These are phyloP conservation scores for Acer yangbiense DNA, from an alignment of 345 rosid genomes.

Conservation along the genomic window DNA sequence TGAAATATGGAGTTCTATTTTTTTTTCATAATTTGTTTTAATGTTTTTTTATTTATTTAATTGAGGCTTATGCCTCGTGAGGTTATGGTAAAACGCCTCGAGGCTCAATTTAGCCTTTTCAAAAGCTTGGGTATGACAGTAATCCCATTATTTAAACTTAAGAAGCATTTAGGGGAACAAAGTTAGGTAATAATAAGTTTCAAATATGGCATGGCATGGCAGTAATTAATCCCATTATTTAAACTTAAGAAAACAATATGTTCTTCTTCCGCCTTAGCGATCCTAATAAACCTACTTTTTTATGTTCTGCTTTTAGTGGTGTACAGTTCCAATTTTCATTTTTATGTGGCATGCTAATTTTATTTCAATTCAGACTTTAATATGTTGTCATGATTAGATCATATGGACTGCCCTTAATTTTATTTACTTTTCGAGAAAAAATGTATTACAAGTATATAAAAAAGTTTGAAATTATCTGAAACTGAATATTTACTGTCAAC, in stretches of 20 bases:
- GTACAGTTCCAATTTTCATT: background rate
- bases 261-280: background rate
- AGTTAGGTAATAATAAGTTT: too few relatives aligned
- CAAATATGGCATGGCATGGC: too few relatives aligned
- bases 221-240: too few relatives aligned
- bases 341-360: background rate
- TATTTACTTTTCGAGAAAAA: background rate
- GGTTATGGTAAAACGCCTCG: too few relatives aligned
- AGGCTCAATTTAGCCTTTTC: too few relatives aligned
- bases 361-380: background rate
- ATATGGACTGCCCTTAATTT: background rate
- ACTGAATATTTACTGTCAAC: background rate
- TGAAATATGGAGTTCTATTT: too few relatives aligned
- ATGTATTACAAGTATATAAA: background rate
- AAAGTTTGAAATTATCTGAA: background rate
- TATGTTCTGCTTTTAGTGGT: background rate
- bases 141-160: background rate
- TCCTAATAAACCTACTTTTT: background rate
- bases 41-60: too few relatives aligned
- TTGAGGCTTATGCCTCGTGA: too few relatives aligned
- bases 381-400: constrained; percentile 5
- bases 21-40: too few relatives aligned
- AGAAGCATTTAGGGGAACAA: too few relatives aligned
- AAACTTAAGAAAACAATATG: background rate
- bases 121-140: background rate